These are phyloP conservation scores for Aspergillus taichungensis DNA, from an alignment of 495 filamentous ascomycete species.

Conservation along the genomic window DNA sequence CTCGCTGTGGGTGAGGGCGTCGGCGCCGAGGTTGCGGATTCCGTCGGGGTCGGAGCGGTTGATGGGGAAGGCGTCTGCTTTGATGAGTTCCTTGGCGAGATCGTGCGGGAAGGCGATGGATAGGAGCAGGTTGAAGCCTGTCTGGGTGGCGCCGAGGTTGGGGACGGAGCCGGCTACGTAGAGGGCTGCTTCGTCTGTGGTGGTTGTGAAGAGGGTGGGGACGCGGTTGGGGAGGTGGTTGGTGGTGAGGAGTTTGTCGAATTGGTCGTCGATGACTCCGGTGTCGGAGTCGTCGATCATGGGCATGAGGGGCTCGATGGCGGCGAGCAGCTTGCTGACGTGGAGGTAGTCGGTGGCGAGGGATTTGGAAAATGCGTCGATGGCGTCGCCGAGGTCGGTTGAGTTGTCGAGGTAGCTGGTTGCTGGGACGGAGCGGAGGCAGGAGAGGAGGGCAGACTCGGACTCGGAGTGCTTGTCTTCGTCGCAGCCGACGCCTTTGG, in stretches of 20 bases:
- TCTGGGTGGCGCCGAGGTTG: constrained; percentile 7
- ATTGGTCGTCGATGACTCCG: constrained; percentile 23
- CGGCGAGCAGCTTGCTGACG: constrained; percentile 13
- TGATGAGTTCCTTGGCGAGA: constrained; percentile 12
- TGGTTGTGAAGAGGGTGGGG: constrained; percentile 22
- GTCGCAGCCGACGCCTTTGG: constrained; percentile 19
- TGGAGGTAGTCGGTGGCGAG: constrained; percentile 13
- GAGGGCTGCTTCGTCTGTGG: constrained; percentile 19
- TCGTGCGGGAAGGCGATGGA: constrained; percentile 7
- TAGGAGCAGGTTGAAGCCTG: constrained; percentile 8
- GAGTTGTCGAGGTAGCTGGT: constrained; percentile 17
- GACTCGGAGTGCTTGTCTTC: constrained; percentile 1
- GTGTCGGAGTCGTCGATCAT: constrained; percentile 18
- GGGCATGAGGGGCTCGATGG: constrained; percentile 20
- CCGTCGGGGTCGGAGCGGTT: constrained; percentile 11
- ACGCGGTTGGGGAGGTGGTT: constrained; percentile 16
- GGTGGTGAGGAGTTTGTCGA: constrained; percentile 15
- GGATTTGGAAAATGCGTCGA: neutral
- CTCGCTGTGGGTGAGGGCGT: constrained; percentile 16
- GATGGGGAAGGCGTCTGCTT: constrained; percentile 8
- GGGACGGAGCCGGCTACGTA: constrained; percentile 9
- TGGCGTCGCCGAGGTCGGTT: constrained; percentile 10
- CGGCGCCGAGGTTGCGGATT: constrained; percentile 10
- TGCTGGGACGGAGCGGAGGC: constrained; percentile 20
- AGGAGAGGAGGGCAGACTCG: constrained; percentile 13